Percentiles rank a stretch among this genome's conserved stretches.
Evolutionary conservation across 352 stramenopile genomes (phyloP).

Genomic region (Hyaloperonospora brassicae): DNA sequence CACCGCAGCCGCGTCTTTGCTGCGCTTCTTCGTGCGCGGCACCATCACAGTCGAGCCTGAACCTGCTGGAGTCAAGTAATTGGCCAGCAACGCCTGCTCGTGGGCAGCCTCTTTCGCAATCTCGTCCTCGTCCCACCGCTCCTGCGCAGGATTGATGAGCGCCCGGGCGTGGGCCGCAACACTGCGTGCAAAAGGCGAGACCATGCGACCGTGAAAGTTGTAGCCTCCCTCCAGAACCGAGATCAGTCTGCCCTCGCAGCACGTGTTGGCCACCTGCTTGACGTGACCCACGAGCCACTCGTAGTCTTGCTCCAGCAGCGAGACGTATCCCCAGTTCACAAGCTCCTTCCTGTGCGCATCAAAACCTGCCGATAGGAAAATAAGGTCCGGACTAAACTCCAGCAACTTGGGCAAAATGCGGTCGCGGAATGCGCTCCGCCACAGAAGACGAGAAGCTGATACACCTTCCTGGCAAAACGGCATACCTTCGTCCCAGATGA

Average conservation of each 20-base stretch:
- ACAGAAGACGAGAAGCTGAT: constrained; percentile 58
- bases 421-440: constrained; percentile 68
- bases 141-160: constrained; percentile 40
- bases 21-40: constrained; percentile 32
- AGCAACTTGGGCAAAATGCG: constrained; percentile 46
- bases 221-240: constrained; percentile 84
- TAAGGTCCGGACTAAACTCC: constrained; percentile 64
- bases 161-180: constrained; percentile 62
- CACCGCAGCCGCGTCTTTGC: constrained; percentile 3
- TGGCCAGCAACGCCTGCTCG: constrained; percentile 41
- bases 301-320: constrained; percentile 76
- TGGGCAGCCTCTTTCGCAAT: constrained; percentile 45
- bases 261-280: constrained; percentile 66
- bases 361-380: constrained; percentile 78
- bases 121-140: constrained; percentile 38
- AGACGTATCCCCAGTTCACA: constrained; percentile 75
- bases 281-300: constrained; percentile 73
- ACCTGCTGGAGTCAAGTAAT: constrained; percentile 28
- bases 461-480: constrained; percentile 40
- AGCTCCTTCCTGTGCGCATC: constrained; percentile 73
- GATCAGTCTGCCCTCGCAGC: constrained; percentile 63
- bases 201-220: constrained; percentile 78
- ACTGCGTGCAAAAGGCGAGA: constrained; percentile 72
- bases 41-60: constrained; percentile 13
- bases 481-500: constrained; percentile 67